Evolutionary conservation across 139 green algal species (phyloP), one percentile per base, ranked within the genome.

Genomic region (Dunaliella primolecta): DNA sequence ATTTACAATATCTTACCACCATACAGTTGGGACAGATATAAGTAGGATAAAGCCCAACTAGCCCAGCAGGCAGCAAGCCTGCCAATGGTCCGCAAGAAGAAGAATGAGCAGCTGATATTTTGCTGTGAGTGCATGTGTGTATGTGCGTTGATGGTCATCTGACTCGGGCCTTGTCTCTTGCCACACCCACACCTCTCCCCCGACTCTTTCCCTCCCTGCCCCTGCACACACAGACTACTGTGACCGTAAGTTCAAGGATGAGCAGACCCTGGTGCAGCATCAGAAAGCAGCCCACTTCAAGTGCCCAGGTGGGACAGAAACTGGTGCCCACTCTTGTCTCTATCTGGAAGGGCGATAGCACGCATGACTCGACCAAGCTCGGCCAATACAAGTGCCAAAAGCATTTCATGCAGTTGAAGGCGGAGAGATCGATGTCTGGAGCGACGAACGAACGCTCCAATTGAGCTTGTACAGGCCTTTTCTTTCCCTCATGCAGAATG

Each of bases 201-300:
- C 75, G 24, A 15, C 72, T 30, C 24, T 78, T 23, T 35, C 20
- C 25, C 3, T 31, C 24, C 72, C 72, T 30, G 72, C 72, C 24
- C 25, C 25, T 78, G 71, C 21, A 32, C 71, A 37, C n/a, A 24
- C 78, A 83, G 78, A 94, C 81, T 98, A 98, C 85, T 98, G 96
- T 82, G 96, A 98, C 56, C 83, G 94, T 0, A 84, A 91, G 2
- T 98, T 97, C 80, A 91, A 93, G 3, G 95, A 98, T 79, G 96
- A 98, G 83, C 89, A 90, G 0, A 95, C 94, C 0, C 89, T 98
- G 11, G 93, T 98, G 32, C 91, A 93, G 75, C 96, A 98, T 81
- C 96, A 98, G 79, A 97, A 96, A 84, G 89, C 90, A 2, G 93
- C 96, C 83, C 96, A 99, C 89, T 98, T 95, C 84, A 92, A 92